Percentiles rank a stretch among this genome's conserved stretches.
Conservation (phyloP, 73 alveolate genomes). For the Blepharisma stoltei region DNA sequence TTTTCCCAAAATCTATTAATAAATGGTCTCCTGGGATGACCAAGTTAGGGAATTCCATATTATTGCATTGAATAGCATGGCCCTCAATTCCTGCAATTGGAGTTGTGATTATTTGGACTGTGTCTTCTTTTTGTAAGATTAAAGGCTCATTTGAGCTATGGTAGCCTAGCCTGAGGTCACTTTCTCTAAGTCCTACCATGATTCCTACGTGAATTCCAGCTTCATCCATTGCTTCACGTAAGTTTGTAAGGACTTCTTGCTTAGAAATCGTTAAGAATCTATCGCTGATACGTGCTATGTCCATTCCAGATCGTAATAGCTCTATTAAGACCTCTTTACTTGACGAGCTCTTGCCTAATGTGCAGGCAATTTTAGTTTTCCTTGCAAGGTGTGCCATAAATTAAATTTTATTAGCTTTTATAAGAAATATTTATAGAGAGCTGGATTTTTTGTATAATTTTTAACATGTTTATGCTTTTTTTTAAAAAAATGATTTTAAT, state of each 20-base stretch:
- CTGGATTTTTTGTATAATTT: too few species aligned
- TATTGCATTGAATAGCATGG: conserved; percentile 1
- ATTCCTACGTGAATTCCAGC: conserved; percentile 13
- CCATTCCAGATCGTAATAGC: conserved; percentile 16
- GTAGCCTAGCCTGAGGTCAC: conserved; percentile 7
- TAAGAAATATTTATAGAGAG: too few species aligned
- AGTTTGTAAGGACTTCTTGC: conserved; percentile 20
- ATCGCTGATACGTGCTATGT: conserved; percentile 18
- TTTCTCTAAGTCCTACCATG: conserved; percentile 22
- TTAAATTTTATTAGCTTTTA: too few species aligned
- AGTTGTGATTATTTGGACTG: background rate
- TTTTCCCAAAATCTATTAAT: conserved; percentile 20
- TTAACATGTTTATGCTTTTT: too few species aligned
- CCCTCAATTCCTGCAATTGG: background rate
- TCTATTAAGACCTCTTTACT: conserved; percentile 14
- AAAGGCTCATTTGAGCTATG: background rate
- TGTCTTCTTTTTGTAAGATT: conserved; percentile 12
- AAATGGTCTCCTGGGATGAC: conserved; percentile 5
- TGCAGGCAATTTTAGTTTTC: background rate
- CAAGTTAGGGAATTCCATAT: conserved; percentile 11
- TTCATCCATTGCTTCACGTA: conserved; percentile 18
- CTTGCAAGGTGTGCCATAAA: background rate
- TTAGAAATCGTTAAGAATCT: background rate
- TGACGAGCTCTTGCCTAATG: background rate
- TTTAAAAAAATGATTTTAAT: too few species aligned